Conservation (phyloP, 164 flowering plant species). For the Litsea cubeba region DNA sequence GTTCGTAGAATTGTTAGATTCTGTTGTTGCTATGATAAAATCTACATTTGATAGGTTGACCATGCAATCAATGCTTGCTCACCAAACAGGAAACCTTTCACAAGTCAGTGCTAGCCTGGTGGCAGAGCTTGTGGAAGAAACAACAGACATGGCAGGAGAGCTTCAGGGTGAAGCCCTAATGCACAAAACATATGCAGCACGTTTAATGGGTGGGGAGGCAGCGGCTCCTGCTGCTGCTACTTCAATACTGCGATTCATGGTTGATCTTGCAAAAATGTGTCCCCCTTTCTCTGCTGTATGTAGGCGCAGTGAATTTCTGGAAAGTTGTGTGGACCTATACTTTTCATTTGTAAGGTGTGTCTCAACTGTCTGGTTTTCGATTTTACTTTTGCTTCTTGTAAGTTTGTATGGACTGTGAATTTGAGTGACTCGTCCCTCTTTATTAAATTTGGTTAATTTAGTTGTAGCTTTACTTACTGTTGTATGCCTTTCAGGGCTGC, state of each 20-base stretch:
- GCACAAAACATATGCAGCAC: slow-evolving; percentile 99
- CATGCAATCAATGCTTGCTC: slow-evolving; percentile 80
- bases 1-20: slow-evolving; percentile 86
- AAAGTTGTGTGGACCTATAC: slow-evolving; percentile 87
- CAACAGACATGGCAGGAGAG: slow-evolving; percentile 77
- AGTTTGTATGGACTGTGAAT: neutral
- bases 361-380: neutral
- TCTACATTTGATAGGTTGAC: slow-evolving; percentile 88
- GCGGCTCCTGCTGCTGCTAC: slow-evolving; percentile 99
- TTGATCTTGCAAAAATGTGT: slow-evolving; percentile 97
- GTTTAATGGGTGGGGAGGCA: slow-evolving; percentile 99
- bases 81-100: slow-evolving; percentile 83
- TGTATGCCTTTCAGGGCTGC: slow-evolving; percentile 64
- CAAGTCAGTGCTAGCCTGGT: slow-evolving; percentile 70
- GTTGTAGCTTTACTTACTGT: neutral
- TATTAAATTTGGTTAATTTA: too few relatives aligned
- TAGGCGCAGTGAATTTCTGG: slow-evolving; percentile 80
- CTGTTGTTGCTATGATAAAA: slow-evolving; percentile 89
- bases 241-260: slow-evolving; percentile 91
- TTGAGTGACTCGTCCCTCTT: neutral
- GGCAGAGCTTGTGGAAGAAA: slow-evolving; percentile 83
- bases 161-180: slow-evolving; percentile 99
- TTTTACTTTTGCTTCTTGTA: neutral
- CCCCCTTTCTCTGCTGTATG: slow-evolving; percentile 78
- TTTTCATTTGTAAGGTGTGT: slow-evolving; percentile 91